Evolutionary conservation across 257 asterid genomes (phyloP).

Genomic region (Hygrophila difformis): DNA sequence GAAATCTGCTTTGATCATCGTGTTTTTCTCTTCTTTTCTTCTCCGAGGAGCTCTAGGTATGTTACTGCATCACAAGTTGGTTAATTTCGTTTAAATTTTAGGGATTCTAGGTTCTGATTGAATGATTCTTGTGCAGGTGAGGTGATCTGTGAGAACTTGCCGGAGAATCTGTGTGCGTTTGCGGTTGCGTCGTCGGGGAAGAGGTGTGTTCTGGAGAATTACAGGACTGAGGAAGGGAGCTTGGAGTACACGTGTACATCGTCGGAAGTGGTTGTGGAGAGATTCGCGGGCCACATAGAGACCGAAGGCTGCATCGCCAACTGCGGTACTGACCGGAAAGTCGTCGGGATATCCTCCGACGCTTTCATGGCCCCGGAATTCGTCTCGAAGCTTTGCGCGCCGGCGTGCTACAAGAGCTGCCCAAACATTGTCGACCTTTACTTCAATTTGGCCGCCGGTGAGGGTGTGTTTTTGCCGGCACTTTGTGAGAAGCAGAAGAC

Average conservation of each 20-base stretch:
- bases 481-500: slow-evolving; percentile 39
- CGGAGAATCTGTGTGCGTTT: slow-evolving; percentile 39
- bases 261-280: slow-evolving; percentile 50
- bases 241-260: slow-evolving; percentile 45
- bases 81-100: neutral
- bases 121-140: slow-evolving; percentile 25
- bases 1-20: too few species aligned
- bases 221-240: slow-evolving; percentile 18
- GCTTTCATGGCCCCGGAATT: slow-evolving; percentile 45
- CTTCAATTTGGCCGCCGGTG: slow-evolving; percentile 67
- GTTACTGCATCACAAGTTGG: neutral
- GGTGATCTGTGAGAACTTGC: slow-evolving; percentile 59
- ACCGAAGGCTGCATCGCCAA: slow-evolving; percentile 47
- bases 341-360: slow-evolving; percentile 76
- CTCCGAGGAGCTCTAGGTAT: slow-evolving; percentile 41
- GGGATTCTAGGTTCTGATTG: neutral
- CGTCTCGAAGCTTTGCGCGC: slow-evolving; percentile 53
- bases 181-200: slow-evolving; percentile 58
- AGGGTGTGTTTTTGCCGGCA: slow-evolving; percentile 65
- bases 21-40: slow-evolving; percentile 25
- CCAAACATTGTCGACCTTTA: slow-evolving; percentile 71
- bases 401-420: slow-evolving; percentile 49
- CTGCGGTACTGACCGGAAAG: slow-evolving; percentile 51
- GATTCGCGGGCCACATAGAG: slow-evolving; percentile 48
- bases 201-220: slow-evolving; percentile 61